phyloP scores from a whole-genome alignment of 129 eudicot genomes.

The Deinandra increscens region DNA sequence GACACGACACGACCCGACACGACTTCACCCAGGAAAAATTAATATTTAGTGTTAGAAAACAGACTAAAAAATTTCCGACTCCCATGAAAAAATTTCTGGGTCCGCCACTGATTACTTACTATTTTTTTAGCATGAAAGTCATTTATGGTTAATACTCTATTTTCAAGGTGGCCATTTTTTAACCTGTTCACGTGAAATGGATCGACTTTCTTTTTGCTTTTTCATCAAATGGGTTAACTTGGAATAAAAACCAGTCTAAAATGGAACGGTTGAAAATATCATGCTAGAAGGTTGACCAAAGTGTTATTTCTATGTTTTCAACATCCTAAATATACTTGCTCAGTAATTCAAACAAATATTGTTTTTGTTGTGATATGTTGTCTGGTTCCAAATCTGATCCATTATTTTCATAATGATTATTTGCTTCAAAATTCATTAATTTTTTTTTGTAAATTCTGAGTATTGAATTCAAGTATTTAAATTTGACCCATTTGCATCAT shows the following conservation, averaged over 20 bases:
- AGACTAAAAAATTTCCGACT: too few species aligned
- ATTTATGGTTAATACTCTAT: not conserved
- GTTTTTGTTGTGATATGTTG: too few species aligned
- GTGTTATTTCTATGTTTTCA: not conserved
- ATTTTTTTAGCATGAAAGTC: not conserved
- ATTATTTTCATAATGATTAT: too few species aligned
- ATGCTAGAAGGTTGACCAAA: not conserved
- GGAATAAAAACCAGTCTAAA: not conserved
- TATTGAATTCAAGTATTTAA: too few species aligned
- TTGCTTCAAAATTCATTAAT: too few species aligned
- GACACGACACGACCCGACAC: too few species aligned
- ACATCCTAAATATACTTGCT: not conserved
- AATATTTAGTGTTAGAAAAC: too few species aligned
- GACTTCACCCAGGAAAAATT: too few species aligned
- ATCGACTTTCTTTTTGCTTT: not conserved
- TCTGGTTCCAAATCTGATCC: too few species aligned
- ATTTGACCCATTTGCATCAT: too few species aligned
- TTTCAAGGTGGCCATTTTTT: not conserved
- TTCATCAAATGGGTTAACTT: not conserved
- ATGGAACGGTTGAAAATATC: not conserved
- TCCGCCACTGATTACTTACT: constrained; percentile 21
- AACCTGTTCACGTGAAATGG: not conserved
- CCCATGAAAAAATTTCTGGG: too few species aligned
- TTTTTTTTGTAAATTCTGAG: too few species aligned
- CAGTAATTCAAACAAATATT: not conserved